Evolutionary conservation across 169 alveolate species (phyloP).

Genomic region (Cryptosporidium muris): DNA sequence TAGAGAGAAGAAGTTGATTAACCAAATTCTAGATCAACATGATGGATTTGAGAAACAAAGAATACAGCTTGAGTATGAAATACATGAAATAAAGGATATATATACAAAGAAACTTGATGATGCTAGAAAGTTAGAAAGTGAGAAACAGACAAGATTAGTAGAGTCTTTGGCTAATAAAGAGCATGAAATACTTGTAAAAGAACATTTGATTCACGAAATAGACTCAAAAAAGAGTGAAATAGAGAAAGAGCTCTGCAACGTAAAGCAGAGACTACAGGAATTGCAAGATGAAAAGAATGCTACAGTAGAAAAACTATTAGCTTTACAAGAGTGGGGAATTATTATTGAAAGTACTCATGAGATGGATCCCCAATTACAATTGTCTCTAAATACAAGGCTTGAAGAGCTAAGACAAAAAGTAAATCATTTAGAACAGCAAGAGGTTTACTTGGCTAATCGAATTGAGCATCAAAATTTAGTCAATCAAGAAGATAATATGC

Average conservation of each 20-base stretch:
- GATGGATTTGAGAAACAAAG: conserved; percentile 69
- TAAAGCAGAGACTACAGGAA: conserved; percentile 14
- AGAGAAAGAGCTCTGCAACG: conserved; percentile 22
- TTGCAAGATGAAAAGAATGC: conserved; percentile 36
- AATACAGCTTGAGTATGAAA: conserved; percentile 61
- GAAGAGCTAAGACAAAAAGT: conserved; percentile 31
- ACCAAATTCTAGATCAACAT: conserved; percentile 67
- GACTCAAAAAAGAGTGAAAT: conserved; percentile 40
- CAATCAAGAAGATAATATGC: too few species aligned
- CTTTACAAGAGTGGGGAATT: conserved; percentile 57
- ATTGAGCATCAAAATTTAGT: background rate
- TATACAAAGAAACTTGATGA: conserved; percentile 44
- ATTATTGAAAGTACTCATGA: conserved; percentile 40
- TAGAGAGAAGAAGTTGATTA: conserved; percentile 39
- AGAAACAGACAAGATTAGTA: conserved; percentile 58
- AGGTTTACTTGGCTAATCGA: conserved; percentile 3
- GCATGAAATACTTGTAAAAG: conserved; percentile 54
- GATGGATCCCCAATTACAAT: conserved; percentile 45
- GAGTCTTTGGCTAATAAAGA: conserved; percentile 66
- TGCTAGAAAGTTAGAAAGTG: conserved; percentile 46
- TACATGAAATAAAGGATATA: conserved; percentile 17
- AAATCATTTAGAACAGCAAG: conserved; percentile 20
- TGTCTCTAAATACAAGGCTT: conserved; percentile 25
- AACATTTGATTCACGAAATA: conserved; percentile 50
- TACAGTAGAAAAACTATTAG: conserved; percentile 46